Conservation (phyloP, 1,284 basidiomycete genomes). For the Laetiporus sulphureus region DNA sequence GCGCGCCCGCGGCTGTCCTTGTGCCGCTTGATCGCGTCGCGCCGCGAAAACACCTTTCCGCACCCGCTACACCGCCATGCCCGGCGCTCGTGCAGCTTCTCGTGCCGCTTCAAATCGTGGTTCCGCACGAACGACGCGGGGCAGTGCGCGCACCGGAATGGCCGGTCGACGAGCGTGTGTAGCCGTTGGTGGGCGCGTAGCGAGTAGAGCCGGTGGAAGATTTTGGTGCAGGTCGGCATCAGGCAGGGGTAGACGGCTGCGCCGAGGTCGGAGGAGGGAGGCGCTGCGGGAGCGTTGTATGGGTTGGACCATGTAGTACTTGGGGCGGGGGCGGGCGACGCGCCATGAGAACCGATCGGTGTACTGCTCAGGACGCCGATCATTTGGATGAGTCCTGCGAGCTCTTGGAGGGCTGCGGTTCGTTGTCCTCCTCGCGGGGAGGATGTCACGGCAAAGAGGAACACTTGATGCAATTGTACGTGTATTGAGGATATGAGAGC, state of each 20-base stretch:
- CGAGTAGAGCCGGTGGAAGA: slow-evolving; percentile 57
- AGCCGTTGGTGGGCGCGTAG: slow-evolving; percentile 62
- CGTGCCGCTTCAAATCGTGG: slow-evolving; percentile 70
- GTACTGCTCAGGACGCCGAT: slow-evolving; percentile 69
- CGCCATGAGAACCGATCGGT: slow-evolving; percentile 49
- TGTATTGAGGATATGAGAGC: slow-evolving; percentile 58
- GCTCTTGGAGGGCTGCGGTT: slow-evolving; percentile 54
- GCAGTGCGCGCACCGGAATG: slow-evolving; percentile 54
- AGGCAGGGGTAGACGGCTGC: slow-evolving; percentile 74
- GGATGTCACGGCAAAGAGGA: slow-evolving; percentile 67
- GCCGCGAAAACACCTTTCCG: slow-evolving; percentile 62
- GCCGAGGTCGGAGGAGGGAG: slow-evolving; percentile 44
- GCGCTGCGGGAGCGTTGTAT: slow-evolving; percentile 8
- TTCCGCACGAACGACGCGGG: slow-evolving; percentile 70
- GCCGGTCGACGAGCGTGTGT: slow-evolving; percentile 51
- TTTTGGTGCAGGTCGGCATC: slow-evolving; percentile 52
- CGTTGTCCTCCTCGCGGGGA: slow-evolving; percentile 47
- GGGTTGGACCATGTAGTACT: slow-evolving; percentile 21
- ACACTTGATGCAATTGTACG: slow-evolving; percentile 62
- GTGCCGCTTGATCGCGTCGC: slow-evolving; percentile 72
- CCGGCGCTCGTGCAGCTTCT: slow-evolving; percentile 57
- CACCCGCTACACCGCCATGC: slow-evolving; percentile 69
- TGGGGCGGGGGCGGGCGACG: slow-evolving; percentile 25
- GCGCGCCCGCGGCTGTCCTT: slow-evolving; percentile 47
- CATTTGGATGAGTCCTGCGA: slow-evolving; percentile 69